Conservation (phyloP, 208 protist species). For the Phytomonas francai region DNA sequence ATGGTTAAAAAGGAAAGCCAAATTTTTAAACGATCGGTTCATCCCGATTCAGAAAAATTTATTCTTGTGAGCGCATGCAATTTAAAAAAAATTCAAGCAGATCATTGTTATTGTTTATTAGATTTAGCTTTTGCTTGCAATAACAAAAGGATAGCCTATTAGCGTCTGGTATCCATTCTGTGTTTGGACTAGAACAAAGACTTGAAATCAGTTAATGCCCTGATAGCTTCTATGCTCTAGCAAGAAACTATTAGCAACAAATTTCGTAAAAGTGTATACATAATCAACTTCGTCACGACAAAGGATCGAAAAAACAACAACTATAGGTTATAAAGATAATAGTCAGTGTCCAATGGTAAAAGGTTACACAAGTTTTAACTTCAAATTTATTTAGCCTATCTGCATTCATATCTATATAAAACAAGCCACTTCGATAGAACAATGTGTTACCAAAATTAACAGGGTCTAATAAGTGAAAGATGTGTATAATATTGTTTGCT, state of each 20-base stretch:
- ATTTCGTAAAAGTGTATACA: neutral
- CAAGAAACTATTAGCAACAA: neutral
- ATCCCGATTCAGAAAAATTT: neutral
- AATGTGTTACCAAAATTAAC: neutral
- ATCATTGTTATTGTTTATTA: neutral
- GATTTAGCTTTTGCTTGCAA: neutral
- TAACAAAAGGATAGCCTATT: neutral
- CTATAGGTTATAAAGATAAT: neutral
- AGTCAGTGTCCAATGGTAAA: neutral
- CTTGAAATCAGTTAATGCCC: neutral
- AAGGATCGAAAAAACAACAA: neutral
- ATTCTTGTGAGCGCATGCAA: neutral
- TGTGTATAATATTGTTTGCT: neutral
- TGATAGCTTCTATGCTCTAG: neutral
- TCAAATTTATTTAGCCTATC: neutral
- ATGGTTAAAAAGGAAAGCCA: neutral
- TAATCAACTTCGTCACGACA: neutral
- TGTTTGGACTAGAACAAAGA: neutral
- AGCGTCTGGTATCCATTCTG: neutral
- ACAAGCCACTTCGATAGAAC: neutral
- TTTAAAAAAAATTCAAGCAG: neutral
- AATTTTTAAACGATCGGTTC: neutral
- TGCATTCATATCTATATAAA: slow-evolving; percentile 9
- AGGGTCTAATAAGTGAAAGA: neutral
- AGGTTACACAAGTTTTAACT: neutral